A percentile compares a stretch with the other conserved stretches of the same genome.
Evolutionary conservation across 1,284 basidiomycete species (phyloP).

Genomic region (Moniliophthora roreri): DNA sequence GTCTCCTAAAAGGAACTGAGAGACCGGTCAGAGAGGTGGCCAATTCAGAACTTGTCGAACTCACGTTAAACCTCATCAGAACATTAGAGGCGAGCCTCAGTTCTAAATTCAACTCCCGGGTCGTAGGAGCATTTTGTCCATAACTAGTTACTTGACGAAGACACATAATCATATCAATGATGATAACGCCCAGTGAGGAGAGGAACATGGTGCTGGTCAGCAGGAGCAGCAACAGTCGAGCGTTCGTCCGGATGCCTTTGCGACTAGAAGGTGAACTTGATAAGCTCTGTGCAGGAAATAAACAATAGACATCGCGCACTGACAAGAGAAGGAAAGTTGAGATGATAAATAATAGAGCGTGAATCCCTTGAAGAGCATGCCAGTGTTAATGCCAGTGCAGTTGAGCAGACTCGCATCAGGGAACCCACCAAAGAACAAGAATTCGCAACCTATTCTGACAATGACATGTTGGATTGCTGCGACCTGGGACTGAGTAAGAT

Average conservation of each 20-base stretch:
- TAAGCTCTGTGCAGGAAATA: too few relatives aligned
- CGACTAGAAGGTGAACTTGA: neutral
- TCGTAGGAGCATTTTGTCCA: slow-evolving; percentile 4
- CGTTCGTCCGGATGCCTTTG: slow-evolving; percentile 5
- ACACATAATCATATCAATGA: slow-evolving; percentile 11
- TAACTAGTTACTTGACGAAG: slow-evolving; percentile 7
- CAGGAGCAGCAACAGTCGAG: slow-evolving; percentile 4
- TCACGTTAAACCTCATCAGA: slow-evolving; percentile 10
- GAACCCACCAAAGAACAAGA: slow-evolving; percentile 11
- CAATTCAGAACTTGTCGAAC: neutral
- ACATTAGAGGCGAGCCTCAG: slow-evolving; percentile 10
- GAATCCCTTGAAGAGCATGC: slow-evolving; percentile 1
- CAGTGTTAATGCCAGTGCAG: neutral
- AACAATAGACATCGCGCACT: too few relatives aligned
- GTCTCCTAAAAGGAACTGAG: slow-evolving; percentile 11
- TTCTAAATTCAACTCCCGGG: slow-evolving; percentile 4
- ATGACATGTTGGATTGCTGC: slow-evolving; percentile 8
- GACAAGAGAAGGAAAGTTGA: slow-evolving; percentile 12
- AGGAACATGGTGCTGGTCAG: slow-evolving; percentile 12
- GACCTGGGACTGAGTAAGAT: slow-evolving; percentile 5
- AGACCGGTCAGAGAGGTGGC: neutral
- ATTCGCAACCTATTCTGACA: slow-evolving; percentile 10
- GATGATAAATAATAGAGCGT: slow-evolving; percentile 7
- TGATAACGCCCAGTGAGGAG: slow-evolving; percentile 10
- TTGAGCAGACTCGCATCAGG: neutral